phyloP scores from a whole-genome alignment of 208 protist species.

The Wallacemonas rigidus region DNA sequence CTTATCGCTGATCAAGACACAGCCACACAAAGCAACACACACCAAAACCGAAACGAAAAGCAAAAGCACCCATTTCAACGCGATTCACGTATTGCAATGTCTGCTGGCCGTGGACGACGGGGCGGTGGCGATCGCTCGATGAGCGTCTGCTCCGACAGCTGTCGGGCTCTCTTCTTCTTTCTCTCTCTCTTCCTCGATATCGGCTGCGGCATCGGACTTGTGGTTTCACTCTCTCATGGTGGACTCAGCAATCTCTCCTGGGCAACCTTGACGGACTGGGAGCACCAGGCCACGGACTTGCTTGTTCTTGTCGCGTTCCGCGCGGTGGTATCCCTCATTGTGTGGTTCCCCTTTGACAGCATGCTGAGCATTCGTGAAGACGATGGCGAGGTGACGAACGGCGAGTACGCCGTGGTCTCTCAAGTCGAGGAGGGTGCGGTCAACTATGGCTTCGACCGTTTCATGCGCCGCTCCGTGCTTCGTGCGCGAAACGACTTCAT shows the following conservation, averaged over 20 bases:
- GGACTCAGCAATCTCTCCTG: slow-evolving; percentile 22
- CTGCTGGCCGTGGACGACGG: slow-evolving; percentile 17
- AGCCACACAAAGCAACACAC: no score
- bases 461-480: slow-evolving; percentile 21
- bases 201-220: slow-evolving; percentile 14
- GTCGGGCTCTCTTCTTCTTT: slow-evolving; percentile 22
- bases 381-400: not conserved
- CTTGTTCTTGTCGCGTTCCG: slow-evolving; percentile 30
- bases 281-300: slow-evolving; percentile 21
- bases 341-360: slow-evolving; percentile 16
- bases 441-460: slow-evolving; percentile 18
- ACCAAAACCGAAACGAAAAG: not conserved
- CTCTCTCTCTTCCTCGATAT: slow-evolving; percentile 30
- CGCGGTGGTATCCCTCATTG: slow-evolving; percentile 20
- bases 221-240: slow-evolving; percentile 18
- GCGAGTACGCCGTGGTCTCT: slow-evolving; percentile 9
- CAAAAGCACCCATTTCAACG: not conserved
- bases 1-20: no score
- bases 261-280: slow-evolving; percentile 23
- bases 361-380: slow-evolving; percentile 16
- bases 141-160: slow-evolving; percentile 22
- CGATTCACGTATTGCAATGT: slow-evolving; percentile 18
- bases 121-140: slow-evolving; percentile 24
- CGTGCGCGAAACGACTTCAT: slow-evolving; percentile 29
- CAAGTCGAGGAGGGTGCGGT: slow-evolving; percentile 19